These are phyloP conservation scores for Pseudocercospora eumusae DNA, from an alignment of 2,329 filamentous ascomycete species.

Conservation along the genomic window DNA sequence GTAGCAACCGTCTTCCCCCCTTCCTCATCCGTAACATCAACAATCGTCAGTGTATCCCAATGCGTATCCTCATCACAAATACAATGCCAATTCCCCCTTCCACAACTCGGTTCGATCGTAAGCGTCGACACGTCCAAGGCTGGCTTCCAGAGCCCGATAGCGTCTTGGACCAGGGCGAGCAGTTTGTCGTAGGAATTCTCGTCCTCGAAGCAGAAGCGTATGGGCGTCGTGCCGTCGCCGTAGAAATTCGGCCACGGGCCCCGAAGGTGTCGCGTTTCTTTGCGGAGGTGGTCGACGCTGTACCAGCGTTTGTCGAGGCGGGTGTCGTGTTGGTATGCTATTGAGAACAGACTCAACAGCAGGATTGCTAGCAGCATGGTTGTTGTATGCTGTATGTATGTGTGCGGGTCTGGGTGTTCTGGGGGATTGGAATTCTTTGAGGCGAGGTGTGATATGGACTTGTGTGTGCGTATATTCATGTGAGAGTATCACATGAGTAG, in stretches of 20 bases:
- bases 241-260: background rate
- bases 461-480: background rate
- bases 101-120: background rate
- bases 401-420: too few species aligned
- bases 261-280: background rate
- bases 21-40: background rate
- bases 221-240: background rate
- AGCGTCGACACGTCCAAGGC: background rate
- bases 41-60: background rate
- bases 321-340: background rate
- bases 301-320: background rate
- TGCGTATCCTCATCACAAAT: background rate
- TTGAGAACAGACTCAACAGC: background rate
- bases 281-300: background rate
- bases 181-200: background rate
- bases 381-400: background rate
- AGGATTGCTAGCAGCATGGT: background rate
- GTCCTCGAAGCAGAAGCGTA: background rate
- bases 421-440: too few species aligned
- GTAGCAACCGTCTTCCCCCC: background rate
- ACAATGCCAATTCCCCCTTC: background rate
- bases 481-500: background rate
- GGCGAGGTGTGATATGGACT: background rate
- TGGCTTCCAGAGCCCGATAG: background rate
- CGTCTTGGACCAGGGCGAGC: background rate